Conservation (phyloP, 345 rosid species). For the Microcos paniculata region DNA sequence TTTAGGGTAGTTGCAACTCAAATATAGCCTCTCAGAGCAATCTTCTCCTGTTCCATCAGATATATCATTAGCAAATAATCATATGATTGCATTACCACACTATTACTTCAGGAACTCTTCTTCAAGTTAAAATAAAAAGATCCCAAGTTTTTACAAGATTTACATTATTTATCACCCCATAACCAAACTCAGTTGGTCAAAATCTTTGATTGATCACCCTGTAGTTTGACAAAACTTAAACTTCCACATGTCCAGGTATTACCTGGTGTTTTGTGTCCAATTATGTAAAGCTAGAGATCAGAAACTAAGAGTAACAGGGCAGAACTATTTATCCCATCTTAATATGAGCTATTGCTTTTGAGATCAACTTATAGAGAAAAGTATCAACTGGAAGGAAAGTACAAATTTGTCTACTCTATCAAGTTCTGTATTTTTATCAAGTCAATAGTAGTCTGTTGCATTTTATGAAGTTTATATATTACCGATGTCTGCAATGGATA, state of each 20-base stretch:
- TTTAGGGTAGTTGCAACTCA: slow-evolving; percentile 71
- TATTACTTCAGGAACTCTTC: not conserved
- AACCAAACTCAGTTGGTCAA: not conserved
- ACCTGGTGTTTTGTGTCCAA: not conserved
- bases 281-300: not conserved
- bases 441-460: not conserved
- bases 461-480: not conserved
- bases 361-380: not conserved
- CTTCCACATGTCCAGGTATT: not conserved
- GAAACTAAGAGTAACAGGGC: not conserved
- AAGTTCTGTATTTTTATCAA: not conserved
- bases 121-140: not conserved
- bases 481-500: not conserved
- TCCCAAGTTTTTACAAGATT: not conserved
- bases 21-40: slow-evolving; percentile 59
- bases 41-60: slow-evolving; percentile 62
- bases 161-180: not conserved
- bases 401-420: not conserved
- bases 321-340: not conserved
- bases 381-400: not conserved
- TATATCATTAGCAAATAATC: slow-evolving; percentile 3
- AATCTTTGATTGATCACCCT: not conserved
- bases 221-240: not conserved
- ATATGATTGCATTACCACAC: not conserved
- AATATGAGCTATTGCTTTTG: not conserved